Percentiles rank a stretch among this genome's conserved stretches.
Conservation (phyloP, 139 green algal genomes). For the Coccomyxa sp. region DNA sequence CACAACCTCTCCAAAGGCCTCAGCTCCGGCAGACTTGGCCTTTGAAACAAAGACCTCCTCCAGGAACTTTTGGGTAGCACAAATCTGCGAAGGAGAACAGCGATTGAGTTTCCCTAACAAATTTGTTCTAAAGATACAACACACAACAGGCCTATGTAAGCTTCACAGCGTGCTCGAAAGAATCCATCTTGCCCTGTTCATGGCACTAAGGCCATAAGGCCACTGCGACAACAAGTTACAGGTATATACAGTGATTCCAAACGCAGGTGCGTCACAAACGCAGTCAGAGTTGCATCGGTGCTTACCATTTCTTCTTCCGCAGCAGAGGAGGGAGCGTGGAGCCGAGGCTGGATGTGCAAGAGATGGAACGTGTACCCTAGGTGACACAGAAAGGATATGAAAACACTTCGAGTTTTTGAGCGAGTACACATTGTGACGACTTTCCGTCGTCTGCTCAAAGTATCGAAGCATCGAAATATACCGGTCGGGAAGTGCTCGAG, state of each 20-base stretch:
- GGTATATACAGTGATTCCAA: background rate
- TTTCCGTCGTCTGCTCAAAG: too few species aligned
- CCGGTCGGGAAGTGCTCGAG: background rate
- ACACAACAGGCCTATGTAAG: too few species aligned
- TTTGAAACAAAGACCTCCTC: background rate
- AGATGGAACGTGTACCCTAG: background rate
- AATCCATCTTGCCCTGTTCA: too few species aligned
- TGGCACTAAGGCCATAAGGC: too few species aligned
- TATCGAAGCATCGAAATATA: background rate
- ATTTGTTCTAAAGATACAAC: too few species aligned
- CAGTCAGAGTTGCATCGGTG: too few species aligned
- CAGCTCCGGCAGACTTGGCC: background rate
- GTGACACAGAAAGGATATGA: background rate
- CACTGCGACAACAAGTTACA: background rate
- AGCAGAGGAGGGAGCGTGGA: background rate
- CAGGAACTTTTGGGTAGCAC: background rate
- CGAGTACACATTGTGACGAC: background rate
- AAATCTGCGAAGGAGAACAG: too few species aligned
- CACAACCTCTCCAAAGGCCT: background rate
- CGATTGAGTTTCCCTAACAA: too few species aligned
- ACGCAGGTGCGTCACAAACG: too few species aligned
- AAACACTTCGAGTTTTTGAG: too few species aligned
- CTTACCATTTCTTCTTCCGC: background rate
- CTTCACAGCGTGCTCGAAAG: too few species aligned
- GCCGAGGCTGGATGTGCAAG: background rate